Evolutionary conservation across 2,329 filamentous ascomycete species (phyloP), one percentile per base, ranked within the genome.

Genomic region (Xylariaceae sp.): DNA sequence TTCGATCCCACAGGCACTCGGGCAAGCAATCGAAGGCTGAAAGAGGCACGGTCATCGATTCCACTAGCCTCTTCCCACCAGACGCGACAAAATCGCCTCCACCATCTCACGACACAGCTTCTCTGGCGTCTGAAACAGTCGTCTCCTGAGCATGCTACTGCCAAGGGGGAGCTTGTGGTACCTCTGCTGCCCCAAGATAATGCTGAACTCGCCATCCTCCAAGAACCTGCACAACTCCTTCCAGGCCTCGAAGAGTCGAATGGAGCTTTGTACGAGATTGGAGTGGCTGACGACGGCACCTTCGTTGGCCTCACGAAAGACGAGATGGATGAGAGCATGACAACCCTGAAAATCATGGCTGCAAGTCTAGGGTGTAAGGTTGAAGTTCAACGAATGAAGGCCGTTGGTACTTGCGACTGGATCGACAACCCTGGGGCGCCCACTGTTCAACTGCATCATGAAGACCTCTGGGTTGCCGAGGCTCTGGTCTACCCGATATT

Each of bases 71-170:
- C 74, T 7, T 78, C 79, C 1, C 78, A 66, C 31, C 82, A 89
- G 54, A 81, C 81, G 18, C 81, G 88, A 16, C 88, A 95, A 60
- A 80, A 88, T 51, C 78, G 92, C 31, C 71, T 97, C 12, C 83
- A 95, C 56, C 88, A 96, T 55, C 67, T 98, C 46, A 98, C 90
- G 0, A 98, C 92, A 0, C 92, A 98, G 61, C 71, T 98, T 16
- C 68, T 98, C 5, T 98, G 92, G 92, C 77, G 92, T 34, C 64
- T 98, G 41, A 89, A 97, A 59, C 92, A 98, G 60, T 96, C 90
- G 1, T 94, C 87, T 7, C 87, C 88, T 1, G 87, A 94, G 59
- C 89, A 96, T 64, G 80, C 85, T 2, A 85, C 85, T 6, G 85
- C 85, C 16, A 83, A 83, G 4, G 81, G 79, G 18, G 81, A 87